Evolutionary conservation across 1,139 yeast species (phyloP), one percentile per base, ranked within the genome.

Genomic region (Hemisphaericaspora lyxosophila): DNA sequence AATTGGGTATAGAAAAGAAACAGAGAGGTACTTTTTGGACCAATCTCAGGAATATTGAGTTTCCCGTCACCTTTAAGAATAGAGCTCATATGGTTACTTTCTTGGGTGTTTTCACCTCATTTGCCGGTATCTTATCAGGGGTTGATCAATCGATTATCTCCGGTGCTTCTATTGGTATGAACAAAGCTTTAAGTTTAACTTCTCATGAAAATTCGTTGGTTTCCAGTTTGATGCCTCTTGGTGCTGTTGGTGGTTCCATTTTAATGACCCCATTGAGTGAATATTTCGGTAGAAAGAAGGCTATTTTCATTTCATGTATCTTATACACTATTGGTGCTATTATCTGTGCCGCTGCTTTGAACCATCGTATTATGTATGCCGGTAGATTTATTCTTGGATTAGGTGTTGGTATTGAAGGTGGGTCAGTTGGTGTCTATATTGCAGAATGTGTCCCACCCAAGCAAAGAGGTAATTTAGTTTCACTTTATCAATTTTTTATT

Each of bases 321-420:
- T 73, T 77, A 62, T 76, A 76, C 50, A 75, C 81, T n/a, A 47
- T 75, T 39, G 82, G 82, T 34, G 78, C 78, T 34, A 76, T 64
- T 24, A 50, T 76, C 37, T 75, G 79, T 57, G 80, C 81, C 38
- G 80, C 42, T 14, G 44, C 80, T 4, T 58, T 49, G 19, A 50
- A 54, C 40, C 62, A 64, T 39, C 61, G 63, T 26, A 64, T 71
- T 59, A 66, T 77, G 64, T 73, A 71, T 49, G 82, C 80, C 25
- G 80, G 81, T 13, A 64, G 84, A 47, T 73, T 78, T 46, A 49
- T 77, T 28, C 62, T 78, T 20, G 84, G 84, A 39, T 56, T 75
- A 26, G 83, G 82, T 45, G 75, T 78, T 28, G 82, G 83, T 48
- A 67, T 78, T 26, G 83, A 76, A 52, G 80, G 82, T 51, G 82